Conservation (phyloP, 2,329 filamentous ascomycete species). For the Clarireedia sp. region DNA sequence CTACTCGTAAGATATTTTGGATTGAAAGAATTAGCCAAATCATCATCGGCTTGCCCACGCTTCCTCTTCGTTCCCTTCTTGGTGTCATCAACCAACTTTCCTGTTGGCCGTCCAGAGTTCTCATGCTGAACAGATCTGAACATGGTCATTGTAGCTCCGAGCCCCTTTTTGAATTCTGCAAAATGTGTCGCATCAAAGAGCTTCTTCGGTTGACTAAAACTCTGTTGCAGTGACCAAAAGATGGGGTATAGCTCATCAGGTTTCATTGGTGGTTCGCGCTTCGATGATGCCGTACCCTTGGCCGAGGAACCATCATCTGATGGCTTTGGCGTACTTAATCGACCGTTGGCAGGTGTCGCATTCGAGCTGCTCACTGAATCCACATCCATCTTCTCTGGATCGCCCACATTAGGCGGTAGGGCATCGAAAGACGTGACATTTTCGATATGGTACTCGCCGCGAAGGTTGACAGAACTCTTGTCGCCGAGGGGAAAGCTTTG, state of each 20-base stretch:
- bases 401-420: conserved; percentile 31
- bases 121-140: conserved; percentile 62
- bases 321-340: conserved; percentile 19
- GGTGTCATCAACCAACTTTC: conserved; percentile 53
- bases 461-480: conserved; percentile 92
- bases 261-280: conserved; percentile 45
- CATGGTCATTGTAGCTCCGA: conserved; percentile 57
- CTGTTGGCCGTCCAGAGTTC: conserved; percentile 36
- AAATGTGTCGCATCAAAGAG: conserved; percentile 70
- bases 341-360: conserved; percentile 17
- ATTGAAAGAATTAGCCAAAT: conserved; percentile 72
- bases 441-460: conserved; percentile 91
- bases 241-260: conserved; percentile 73
- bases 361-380: conserved; percentile 40
- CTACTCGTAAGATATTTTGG: conserved; percentile 97
- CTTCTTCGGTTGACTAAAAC: conserved; percentile 81
- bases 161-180: conserved; percentile 50
- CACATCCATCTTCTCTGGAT: conserved; percentile 56
- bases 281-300: conserved; percentile 35
- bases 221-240: conserved; percentile 90
- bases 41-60: conserved; percentile 49
- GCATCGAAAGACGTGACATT: conserved; percentile 84
- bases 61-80: conserved; percentile 66
- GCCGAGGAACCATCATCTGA: conserved; percentile 27
- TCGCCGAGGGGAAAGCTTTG: conserved; percentile 95